A percentile compares a stretch with the other conserved stretches of the same genome.
phyloP scores from a whole-genome alignment of 129 eudicot species.

The Chrysanthemum seticuspe region DNA sequence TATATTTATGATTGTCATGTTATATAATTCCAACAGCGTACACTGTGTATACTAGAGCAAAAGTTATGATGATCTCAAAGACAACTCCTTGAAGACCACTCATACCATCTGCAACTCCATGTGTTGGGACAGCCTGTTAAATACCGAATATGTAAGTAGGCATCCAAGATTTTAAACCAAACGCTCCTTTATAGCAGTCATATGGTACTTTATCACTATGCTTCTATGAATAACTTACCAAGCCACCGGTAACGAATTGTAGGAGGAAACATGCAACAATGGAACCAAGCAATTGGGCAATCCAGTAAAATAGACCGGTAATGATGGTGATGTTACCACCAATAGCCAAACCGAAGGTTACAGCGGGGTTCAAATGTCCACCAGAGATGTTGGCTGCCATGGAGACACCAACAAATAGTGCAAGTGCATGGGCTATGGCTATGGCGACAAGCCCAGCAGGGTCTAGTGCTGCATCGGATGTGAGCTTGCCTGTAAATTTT shows the following conservation, averaged over 20 bases:
- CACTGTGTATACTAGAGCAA: constrained; percentile 49
- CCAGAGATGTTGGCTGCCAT: constrained; percentile 69
- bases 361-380: constrained; percentile 69
- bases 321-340: constrained; percentile 65
- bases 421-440: constrained; percentile 58
- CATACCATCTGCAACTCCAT: constrained; percentile 41
- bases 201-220: no score
- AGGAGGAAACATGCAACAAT: constrained; percentile 53
- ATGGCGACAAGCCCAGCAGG: constrained; percentile 62
- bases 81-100: constrained; percentile 45
- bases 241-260: constrained; percentile 36
- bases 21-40: no score
- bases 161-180: no score
- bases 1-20: no score
- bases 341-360: constrained; percentile 62
- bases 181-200: no score
- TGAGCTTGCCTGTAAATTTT: not conserved
- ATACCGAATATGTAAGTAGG: not conserved
- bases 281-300: constrained; percentile 57
- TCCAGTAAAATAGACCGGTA: constrained; percentile 60
- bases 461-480: constrained; percentile 48
- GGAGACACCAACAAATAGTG: constrained; percentile 59
- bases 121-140: constrained; percentile 48
- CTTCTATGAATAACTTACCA: constrained; percentile 15
- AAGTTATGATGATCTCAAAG: constrained; percentile 46